Evolutionary conservation across 148 eudicot species (phyloP), one percentile per base, ranked within the genome.

Genomic region (Linanthus parryae): DNA sequence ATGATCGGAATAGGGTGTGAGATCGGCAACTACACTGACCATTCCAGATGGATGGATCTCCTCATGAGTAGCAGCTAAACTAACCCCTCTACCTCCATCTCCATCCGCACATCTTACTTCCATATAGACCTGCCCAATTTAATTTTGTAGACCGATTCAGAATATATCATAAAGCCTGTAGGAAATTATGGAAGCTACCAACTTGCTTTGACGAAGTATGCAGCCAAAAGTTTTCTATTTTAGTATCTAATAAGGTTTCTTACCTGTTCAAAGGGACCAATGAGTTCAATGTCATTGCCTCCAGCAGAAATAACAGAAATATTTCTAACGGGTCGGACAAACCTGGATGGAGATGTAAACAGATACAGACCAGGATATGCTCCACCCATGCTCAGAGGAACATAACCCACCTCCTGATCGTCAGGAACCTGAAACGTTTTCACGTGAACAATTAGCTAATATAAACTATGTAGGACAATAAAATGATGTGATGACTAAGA

Each of bases 201-300:
- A 44, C 11, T 17, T 14, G 28, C 14, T 37, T 10, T 24, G 15
- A 46, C 20, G 14, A 14, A 46, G 2, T 13, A 14, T 3, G 9
- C 15, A 46, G 22, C 2, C 22, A 41, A 16, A 41, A 17, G 20
- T n/a, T n/a, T n/a, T n/a, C n/a, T n/a, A n/a, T 41, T 20, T 2
- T 16, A 41, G 2, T 34, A 29, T 2, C 15, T 34, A 36, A 25
- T 35, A 24, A 34, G 40, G 18, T 47, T 21, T 47, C 25, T n/a
- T 53, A 90, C 97, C 84, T 91, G 98, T 67, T 91, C 98, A 71
- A 86, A 81, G 9, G 98, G 95, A 21, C 98, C 95, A 62, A 87
- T 68, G 25, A 83, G 78, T 68, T 92, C 99, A 69, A 79, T 77
- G 52, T 73, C 31, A 54, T 66, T 80, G 15, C 68, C 61, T 50